Conservation (phyloP, 805 yeast genomes). For the Clavispora santaluciae region DNA sequence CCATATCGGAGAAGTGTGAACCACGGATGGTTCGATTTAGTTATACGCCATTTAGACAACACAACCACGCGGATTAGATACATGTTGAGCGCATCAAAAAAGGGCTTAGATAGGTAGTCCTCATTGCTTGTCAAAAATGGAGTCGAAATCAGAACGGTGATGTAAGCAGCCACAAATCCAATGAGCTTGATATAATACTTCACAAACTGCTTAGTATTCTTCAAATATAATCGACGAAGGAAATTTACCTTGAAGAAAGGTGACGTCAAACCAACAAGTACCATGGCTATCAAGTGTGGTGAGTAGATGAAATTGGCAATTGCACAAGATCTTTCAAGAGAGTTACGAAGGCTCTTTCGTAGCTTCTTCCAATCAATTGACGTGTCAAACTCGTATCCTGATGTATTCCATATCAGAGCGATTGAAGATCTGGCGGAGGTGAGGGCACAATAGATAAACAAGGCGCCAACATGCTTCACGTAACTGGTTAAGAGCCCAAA, state of each 20-base stretch:
- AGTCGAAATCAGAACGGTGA: slow-evolving; percentile 19
- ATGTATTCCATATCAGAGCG: background rate
- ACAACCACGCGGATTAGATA: slow-evolving; percentile 31
- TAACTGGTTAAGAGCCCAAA: slow-evolving; percentile 24
- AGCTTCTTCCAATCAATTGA: slow-evolving; percentile 7
- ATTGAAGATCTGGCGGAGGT: background rate
- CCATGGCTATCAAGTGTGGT: slow-evolving; percentile 34
- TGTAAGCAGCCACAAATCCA: slow-evolving; percentile 31
- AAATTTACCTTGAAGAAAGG: slow-evolving; percentile 19
- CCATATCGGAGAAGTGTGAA: slow-evolving; percentile 22
- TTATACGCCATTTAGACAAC: slow-evolving; percentile 39
- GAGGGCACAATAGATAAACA: slow-evolving; percentile 17
- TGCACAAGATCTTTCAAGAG: slow-evolving; percentile 21
- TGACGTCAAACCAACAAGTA: slow-evolving; percentile 31
- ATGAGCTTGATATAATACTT: slow-evolving; percentile 31
- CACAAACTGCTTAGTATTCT: slow-evolving; percentile 23
- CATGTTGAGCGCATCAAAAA: slow-evolving; percentile 26
- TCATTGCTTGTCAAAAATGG: slow-evolving; percentile 14
- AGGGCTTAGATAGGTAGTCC: slow-evolving; percentile 20
- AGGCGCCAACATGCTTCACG: slow-evolving; percentile 19
- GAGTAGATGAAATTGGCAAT: slow-evolving; percentile 30
- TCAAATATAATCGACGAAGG: slow-evolving; percentile 9
- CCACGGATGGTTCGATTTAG: slow-evolving; percentile 35
- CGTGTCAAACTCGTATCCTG: slow-evolving; percentile 22
- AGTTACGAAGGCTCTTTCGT: background rate